Percentiles rank a stretch among this genome's conserved stretches.
These are phyloP conservation scores for Cubamyces lactineus DNA, from an alignment of 768 basidiomycete species.

Conservation along the genomic window DNA sequence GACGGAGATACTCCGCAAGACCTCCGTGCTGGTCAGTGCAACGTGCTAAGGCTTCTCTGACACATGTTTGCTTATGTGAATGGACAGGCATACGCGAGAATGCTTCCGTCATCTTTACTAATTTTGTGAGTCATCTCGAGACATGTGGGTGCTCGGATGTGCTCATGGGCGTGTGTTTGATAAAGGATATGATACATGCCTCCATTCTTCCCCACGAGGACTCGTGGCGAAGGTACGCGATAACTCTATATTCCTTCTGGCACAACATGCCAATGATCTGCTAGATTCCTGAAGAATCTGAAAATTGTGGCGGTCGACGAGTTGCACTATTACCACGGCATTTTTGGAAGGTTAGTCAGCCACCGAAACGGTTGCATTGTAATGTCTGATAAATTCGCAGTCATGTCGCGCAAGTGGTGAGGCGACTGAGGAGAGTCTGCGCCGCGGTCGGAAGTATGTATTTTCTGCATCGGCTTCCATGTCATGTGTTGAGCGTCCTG, in stretches of 20 bases:
- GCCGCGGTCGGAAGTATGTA: conserved; percentile 75
- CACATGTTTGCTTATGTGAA: background rate
- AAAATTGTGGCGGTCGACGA: conserved; percentile 85
- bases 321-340: conserved; percentile 81
- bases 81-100: conserved; percentile 65
- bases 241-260: background rate
- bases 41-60: background rate
- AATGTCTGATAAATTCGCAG: conserved; percentile 39
- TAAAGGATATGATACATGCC: conserved; percentile 82
- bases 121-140: conserved; percentile 59
- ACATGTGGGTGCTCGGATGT: background rate
- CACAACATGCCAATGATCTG: conserved; percentile 10
- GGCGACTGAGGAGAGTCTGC: conserved; percentile 76
- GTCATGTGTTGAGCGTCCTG: background rate
- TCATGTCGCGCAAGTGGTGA: conserved; percentile 79
- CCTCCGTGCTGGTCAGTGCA: conserved; percentile 52
- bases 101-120: conserved; percentile 85
- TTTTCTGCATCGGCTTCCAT: background rate
- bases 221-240: conserved; percentile 68
- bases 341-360: conserved; percentile 69
- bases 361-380: background rate
- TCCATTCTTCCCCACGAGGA: conserved; percentile 87
- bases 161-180: conserved; percentile 14
- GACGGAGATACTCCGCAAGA: conserved; percentile 88
- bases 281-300: conserved; percentile 75